Evolutionary conservation across 1,284 basidiomycete genomes (phyloP), one percentile per base, ranked within the genome.

Genomic region (Naganishia albida): DNA sequence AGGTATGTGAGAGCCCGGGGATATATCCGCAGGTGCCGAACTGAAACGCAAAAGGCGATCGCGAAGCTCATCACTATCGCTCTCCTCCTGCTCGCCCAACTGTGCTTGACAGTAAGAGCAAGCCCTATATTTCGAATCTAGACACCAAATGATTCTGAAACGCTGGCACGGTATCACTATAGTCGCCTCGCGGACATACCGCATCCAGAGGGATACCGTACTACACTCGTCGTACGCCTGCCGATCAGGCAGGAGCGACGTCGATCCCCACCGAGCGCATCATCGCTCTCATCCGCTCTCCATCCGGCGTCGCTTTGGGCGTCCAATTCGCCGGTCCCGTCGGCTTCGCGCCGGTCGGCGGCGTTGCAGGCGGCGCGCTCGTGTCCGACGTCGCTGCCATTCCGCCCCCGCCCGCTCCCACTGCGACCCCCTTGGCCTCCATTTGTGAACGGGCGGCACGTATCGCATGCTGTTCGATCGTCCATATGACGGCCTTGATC

Each of bases 401-500:
- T 10, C 34, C 34, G 34, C 34, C 10, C 2, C 48, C 40, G 25
- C 15, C 40, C 18, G 12, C 26, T 20, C 30, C 30, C 23, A 20
- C 39, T 23, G 25, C 38, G 13, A 44, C 43, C 10, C 52, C 52
- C 25, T 64, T 64, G 2, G 44, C 52, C 38, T 53, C 52, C 62
- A 64, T 64, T 34, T 60, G 56, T 42, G 57, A 46, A n/a, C 57
- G 64, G 20, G 56, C 64, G 3, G 64, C 52, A 12, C 64, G 64
- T 23, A 65, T 62, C 12, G 77, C 78, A 18, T 76, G 75, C 68
- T 79, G 78, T 67, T 78, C 77, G 50, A 77, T 78, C 30, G 77
- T 77, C 77, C 77, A 79, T 30, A 78, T 76, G 52, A 78, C 76
- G 1, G 76, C 74, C 70, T 79, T 79, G 59, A 79, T 78, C 78